Evolutionary conservation across 1,139 yeast species (phyloP), one percentile per base, ranked within the genome.

Genomic region (Eremothecium cymbalariae): DNA sequence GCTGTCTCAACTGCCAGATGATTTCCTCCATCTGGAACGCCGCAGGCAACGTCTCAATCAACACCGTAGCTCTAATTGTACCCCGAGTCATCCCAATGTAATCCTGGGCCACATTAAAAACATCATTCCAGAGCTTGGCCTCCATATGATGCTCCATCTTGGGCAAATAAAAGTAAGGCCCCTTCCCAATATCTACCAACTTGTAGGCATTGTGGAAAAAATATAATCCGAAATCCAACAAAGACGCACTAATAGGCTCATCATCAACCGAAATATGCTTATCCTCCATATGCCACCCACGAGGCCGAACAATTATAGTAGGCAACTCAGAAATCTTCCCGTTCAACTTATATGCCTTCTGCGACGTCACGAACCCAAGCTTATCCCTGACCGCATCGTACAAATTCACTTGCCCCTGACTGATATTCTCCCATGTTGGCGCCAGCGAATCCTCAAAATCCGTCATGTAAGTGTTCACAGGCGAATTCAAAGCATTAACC

Each of bases 401-500:
- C 53, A 90, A 68, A 63, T 90, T 88, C 47, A 82, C 85, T 65
- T 90, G 98, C 39, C 97, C 98, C 48, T 74, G 68, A 42, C 83
- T 75, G 68, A 84, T 72, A 63, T 85, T 86, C 48, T 64, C 64
- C 97, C 97, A 90, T 22, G 97, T 88, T 48, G 98, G 98, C 21
- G 96, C 79, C 51, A 86, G 77, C 20, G 95, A 84, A 64, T 86
- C 96, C 63, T 86, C 96, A 51, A 86, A 83, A 64, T 86, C 97
- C 30, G 93, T 79, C 96, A 86, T 86, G 62, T 86, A 86, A 32
- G 95, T 84, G 56, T 82, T 85, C 30, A 86, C 95, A 23, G 25
- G 12, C 4, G 95, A 77, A 65, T 86, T 86, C 56, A 86, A 72
- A 13, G 96, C 96, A 57, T 86, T 86, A 59, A 86, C 81, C 47